Percentiles rank a stretch among this genome's conserved stretches.
Conservation (phyloP, 2,329 filamentous ascomycete species). For the Dothideomycetidae sp. region DNA sequence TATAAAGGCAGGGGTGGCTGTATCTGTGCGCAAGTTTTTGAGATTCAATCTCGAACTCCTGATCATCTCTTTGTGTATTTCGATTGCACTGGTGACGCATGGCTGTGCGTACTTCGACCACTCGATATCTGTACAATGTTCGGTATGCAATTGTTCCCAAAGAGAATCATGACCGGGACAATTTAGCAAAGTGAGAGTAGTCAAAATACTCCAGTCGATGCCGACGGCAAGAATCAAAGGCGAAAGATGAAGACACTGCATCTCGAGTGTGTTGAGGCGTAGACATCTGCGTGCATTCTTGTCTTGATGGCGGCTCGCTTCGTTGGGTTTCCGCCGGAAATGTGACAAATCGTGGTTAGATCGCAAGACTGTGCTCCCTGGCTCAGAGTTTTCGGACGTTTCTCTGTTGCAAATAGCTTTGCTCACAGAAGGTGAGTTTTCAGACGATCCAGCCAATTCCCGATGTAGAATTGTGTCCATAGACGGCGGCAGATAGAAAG, state of each 20-base stretch:
- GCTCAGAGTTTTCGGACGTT: no score
- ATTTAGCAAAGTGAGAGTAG: conserved; percentile 57
- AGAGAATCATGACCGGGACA: conserved; percentile 60
- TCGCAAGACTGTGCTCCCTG: no score
- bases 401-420: no score
- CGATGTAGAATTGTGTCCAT: no score
- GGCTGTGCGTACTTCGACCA: background rate
- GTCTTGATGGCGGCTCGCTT: no score
- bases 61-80: conserved; percentile 34
- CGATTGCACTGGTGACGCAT: conserved; percentile 2
- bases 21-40: conserved; percentile 64
- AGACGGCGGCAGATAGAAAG: no score
- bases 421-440: no score
- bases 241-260: conserved; percentile 62
- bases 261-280: conserved; percentile 54
- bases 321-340: no score
- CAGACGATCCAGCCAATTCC: no score
- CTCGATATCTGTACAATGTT: conserved; percentile 5
- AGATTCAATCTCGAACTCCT: conserved; percentile 40
- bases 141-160: conserved; percentile 55
- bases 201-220: conserved; percentile 61
- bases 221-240: conserved; percentile 54
- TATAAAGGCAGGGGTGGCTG: conserved; percentile 53
- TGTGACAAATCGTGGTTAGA: no score
- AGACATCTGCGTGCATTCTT: conserved; percentile 40